Evolutionary conservation across 192 early-diverging fungal species (phyloP), one percentile per base, ranked within the genome.

Genomic region (Polychytrium aggregatum): DNA sequence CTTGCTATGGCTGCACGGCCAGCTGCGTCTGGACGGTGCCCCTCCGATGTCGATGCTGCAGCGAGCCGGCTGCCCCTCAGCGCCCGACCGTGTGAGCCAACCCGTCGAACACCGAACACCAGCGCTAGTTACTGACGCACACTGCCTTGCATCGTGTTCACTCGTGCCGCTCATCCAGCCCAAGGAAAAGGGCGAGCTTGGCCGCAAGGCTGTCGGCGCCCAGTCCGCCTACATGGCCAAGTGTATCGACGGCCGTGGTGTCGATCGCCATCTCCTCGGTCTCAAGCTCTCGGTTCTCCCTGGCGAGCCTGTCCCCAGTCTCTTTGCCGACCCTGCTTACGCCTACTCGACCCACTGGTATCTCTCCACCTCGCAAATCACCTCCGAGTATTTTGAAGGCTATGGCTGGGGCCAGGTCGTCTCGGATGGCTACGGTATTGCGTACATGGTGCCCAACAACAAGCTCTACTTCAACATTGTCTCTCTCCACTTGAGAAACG

Each of bases 381-480:
- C 83, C 3, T 86, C 86, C 52, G 87, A 89, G 57, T 68, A 89
- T 69, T 98, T 89, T 76, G 82, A 84, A 55, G 90, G 92, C 44
- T 96, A 93, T 58, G 92, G 95, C 29, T 76, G 73, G 73, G 73
- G 73, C 20, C 65, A 76, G 51, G 68, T 92, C 27, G 85, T 88
- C 18, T 81, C 86, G 0, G 85, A 91, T 67, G 89, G 89, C 56
- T 96, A 84, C 52, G 92, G 92, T 47, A 62, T 88, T 47, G 90
- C 92, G 8, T 96, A 97, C 67, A 93, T 92, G 76, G 81, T 98
- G 54, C 90, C 90, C 69, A 72, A 82, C 45, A 69, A 85, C 63
- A 65, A 74, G 14, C 63, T 95, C 34, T 84, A 90, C 65, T 85
- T 95, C 67, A 94, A 95, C 59, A 70, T 95, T 56, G 87, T 82